Evolutionary conservation across 805 yeast genomes (phyloP).

Genomic region (Candida methanosorbosa): DNA sequence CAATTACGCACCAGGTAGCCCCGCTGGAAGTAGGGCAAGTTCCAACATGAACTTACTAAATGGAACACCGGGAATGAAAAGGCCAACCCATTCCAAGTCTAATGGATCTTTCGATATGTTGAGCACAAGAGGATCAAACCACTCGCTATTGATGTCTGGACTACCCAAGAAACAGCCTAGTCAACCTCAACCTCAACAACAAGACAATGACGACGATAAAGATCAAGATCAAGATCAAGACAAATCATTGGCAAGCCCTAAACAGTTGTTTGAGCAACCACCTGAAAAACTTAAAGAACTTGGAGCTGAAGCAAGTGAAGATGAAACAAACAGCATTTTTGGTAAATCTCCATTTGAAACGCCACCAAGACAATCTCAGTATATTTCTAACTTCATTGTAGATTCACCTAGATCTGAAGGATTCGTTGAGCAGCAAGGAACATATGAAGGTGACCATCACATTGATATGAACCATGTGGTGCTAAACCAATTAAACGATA

Average conservation of each 20-base stretch:
- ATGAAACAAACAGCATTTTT: too few species aligned
- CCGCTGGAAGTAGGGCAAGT: constrained; percentile 8
- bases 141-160: constrained; percentile 5
- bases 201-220: neutral
- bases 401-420: too few species aligned
- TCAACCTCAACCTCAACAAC: neutral
- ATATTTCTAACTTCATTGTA: neutral
- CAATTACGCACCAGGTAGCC: constrained; percentile 10
- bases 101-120: constrained; percentile 3
- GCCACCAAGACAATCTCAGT: constrained; percentile 11
- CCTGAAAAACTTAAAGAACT: too few species aligned
- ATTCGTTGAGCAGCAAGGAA: neutral
- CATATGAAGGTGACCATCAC: neutral
- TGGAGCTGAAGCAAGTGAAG: neutral
- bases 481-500: neutral
- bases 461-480: neutral
- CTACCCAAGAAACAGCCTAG: neutral
- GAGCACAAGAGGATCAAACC: constrained; percentile 10
- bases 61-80: neutral
- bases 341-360: constrained; percentile 9
- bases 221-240: neutral
- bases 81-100: neutral
- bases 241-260: too few species aligned
- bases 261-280: too few species aligned
- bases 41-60: constrained; percentile 11